Base-by-base conservation (phyloP, 1,139 yeast species). In the Yamadazyma atmosphaerica region DNA sequence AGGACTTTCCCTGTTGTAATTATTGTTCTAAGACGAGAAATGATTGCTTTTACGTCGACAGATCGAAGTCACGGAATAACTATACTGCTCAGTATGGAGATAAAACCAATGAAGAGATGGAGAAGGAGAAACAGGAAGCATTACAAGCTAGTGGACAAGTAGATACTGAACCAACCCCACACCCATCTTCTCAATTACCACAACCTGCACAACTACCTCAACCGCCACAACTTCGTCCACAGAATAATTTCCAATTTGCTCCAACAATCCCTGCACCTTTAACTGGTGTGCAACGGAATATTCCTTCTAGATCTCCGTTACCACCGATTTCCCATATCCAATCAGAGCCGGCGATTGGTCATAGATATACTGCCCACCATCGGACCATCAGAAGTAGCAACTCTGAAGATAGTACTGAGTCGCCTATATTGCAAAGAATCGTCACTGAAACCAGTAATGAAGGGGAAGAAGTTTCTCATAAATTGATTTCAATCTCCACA, bases 1-100 rank as follows among this genome's bases (percentile, higher is more conserved):
- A 73, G 37, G 61, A 59, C 28, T 61, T 61, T 41, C 75, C 76
- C 2, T 54, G 49, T 35, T 71, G 77, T 42, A 46, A 57, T 19
- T 63, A 66, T 44, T 71, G 77, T 46, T 39, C 38, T 16, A 63
- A 61, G 40, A 57, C 72, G 1, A 61, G 65, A 1, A 51, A 68
- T 25, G 61, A 52, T 24, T 71, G 77, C 47, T 70, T 64, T 42
- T 71, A 71, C 44, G 58, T 65, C 3, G 31, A 28, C n/a, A 14
- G 31, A 28, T 28, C 31, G 4, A 28, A 28, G 12, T 16, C 21
- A n/a, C 15, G 31, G 16, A 28, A 28, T 16, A 28, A 28, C 16
- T 28, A 14, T 11, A 16, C 16, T 16, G 19, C 31, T 10, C 31
- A 28, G 21, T 28, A 28, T 28, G 31, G 31, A 10, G 31, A 28